Conservation (phyloP, 1,284 basidiomycete species). For the Sanghuangporus baumii region DNA sequence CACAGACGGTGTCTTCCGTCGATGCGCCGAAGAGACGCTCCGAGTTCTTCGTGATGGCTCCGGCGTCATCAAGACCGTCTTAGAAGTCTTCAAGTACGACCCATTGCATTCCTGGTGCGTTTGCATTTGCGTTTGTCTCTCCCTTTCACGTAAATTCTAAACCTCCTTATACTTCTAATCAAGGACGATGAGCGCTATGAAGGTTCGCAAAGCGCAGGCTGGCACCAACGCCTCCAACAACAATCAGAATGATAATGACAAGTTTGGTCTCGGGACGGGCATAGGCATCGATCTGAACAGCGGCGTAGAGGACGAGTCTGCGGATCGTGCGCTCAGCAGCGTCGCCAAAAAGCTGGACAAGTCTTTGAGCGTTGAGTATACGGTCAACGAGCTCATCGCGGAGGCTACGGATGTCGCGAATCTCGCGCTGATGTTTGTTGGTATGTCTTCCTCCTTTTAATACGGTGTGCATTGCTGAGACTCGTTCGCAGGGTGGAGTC, state of each 20-base stretch:
- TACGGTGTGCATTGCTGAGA: background rate
- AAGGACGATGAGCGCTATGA: slow-evolving; percentile 72
- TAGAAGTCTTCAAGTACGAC: slow-evolving; percentile 97
- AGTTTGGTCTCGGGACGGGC: slow-evolving; percentile 28
- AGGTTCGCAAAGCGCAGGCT: slow-evolving; percentile 54
- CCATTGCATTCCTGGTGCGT: slow-evolving; percentile 87
- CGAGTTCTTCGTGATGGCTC: slow-evolving; percentile 84
- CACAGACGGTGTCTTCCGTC: slow-evolving; percentile 90
- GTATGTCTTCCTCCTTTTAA: slow-evolving; percentile 33
- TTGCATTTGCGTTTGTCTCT: slow-evolving; percentile 21
- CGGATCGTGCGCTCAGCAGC: slow-evolving; percentile 79
- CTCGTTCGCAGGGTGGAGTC: slow-evolving; percentile 13
- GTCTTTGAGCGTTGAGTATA: slow-evolving; percentile 85
- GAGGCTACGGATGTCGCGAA: slow-evolving; percentile 80
- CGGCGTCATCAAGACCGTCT: slow-evolving; percentile 86
- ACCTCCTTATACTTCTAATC: background rate
- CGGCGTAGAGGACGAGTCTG: slow-evolving; percentile 74
- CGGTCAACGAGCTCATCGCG: slow-evolving; percentile 89
- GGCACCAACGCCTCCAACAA: slow-evolving; percentile 22
- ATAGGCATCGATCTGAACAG: slow-evolving; percentile 57
- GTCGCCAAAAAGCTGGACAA: slow-evolving; percentile 82
- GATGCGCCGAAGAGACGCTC: slow-evolving; percentile 92
- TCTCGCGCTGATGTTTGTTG: slow-evolving; percentile 74
- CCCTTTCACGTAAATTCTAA: background rate
- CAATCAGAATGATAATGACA: slow-evolving; percentile 23